Percentiles rank a stretch among this genome's conserved stretches.
Conservation (phyloP, 805 yeast species). For the Ogataea methylovora region DNA sequence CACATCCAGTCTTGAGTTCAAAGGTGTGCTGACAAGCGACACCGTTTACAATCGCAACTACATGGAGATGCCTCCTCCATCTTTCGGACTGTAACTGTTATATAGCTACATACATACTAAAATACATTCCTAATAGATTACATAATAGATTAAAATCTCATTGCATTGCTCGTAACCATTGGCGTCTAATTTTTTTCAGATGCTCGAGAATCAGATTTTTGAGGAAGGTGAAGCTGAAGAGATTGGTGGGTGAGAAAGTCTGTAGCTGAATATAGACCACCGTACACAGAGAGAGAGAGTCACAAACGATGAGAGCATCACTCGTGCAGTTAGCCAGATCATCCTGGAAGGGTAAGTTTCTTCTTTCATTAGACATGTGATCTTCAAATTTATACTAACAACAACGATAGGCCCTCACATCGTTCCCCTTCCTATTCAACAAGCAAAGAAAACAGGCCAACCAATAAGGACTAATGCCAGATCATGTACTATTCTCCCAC, state of each 20-base stretch:
- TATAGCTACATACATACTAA: too few species aligned
- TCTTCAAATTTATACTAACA: slow-evolving; percentile 1
- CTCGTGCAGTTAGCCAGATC: slow-evolving; percentile 39
- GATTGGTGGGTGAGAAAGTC: too few species aligned
- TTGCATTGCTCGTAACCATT: too few species aligned
- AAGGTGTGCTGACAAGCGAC: slow-evolving; percentile 48
- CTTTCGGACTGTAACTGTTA: slow-evolving; percentile 5
- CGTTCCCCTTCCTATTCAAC: slow-evolving; percentile 88
- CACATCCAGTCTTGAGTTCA: slow-evolving; percentile 35
- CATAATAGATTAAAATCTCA: too few species aligned
- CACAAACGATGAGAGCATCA: slow-evolving; percentile 29
- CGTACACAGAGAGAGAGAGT: too few species aligned
- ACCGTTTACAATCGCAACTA: slow-evolving; percentile 45
- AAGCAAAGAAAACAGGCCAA: slow-evolving; percentile 70
- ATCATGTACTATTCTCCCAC: slow-evolving; percentile 89
- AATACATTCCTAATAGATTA: too few species aligned
- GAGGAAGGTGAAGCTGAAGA: too few species aligned
- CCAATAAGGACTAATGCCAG: slow-evolving; percentile 97
- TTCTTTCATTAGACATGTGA: not conserved
- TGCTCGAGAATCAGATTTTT: too few species aligned
- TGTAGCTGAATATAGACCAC: too few species aligned
- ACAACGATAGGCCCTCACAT: slow-evolving; percentile 64
- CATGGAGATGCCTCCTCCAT: slow-evolving; percentile 22
- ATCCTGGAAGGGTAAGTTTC: slow-evolving; percentile 46
- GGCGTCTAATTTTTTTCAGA: too few species aligned